A percentile compares a stretch with the other conserved stretches of the same genome.
phyloP scores from a whole-genome alignment of 2,329 filamentous ascomycete genomes.

The Macroventuria anomochaeta region DNA sequence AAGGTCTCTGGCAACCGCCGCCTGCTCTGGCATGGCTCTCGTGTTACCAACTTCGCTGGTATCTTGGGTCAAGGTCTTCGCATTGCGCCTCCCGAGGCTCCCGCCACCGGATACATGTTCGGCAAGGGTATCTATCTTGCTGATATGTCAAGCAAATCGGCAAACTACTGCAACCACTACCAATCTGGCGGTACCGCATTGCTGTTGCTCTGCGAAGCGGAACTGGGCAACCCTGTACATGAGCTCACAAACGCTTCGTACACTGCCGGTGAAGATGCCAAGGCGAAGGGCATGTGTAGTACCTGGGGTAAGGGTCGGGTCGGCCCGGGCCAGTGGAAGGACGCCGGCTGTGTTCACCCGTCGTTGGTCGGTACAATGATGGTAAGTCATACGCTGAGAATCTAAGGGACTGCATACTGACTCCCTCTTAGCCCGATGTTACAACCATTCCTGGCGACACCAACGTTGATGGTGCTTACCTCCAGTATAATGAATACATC shows the following conservation, averaged over 20 bases:
- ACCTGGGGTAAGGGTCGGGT: constrained; percentile 74
- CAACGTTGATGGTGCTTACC: constrained; percentile 52
- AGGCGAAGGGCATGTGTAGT: constrained; percentile 64
- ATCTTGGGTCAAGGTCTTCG: constrained; percentile 86
- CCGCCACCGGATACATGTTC: constrained; percentile 83
- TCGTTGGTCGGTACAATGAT: constrained; percentile 73
- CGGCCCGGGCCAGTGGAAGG: constrained; percentile 75
- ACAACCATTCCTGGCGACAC: constrained; percentile 57
- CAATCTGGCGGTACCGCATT: constrained; percentile 74
- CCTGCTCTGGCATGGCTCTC: constrained; percentile 87
- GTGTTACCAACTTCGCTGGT: constrained; percentile 82
- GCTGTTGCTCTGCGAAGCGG: constrained; percentile 82
- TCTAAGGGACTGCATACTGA: constrained; percentile 12
- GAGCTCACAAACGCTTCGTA: constrained; percentile 65
- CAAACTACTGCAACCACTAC: constrained; percentile 72
- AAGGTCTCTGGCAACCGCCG: constrained; percentile 69
- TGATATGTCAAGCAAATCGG: constrained; percentile 80
- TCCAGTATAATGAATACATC: constrained; percentile 78
- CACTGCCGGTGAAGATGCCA: constrained; percentile 68
- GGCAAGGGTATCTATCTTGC: constrained; percentile 89
- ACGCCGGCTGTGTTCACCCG: constrained; percentile 70
- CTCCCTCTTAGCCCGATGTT: constrained; percentile 32
- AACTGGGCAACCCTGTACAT: constrained; percentile 77
- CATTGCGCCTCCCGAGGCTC: constrained; percentile 87
- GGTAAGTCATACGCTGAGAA: constrained; percentile 53